Evolutionary conservation across 2,329 filamentous ascomycete species (phyloP).

Genomic region (Ramularia endophylla): DNA sequence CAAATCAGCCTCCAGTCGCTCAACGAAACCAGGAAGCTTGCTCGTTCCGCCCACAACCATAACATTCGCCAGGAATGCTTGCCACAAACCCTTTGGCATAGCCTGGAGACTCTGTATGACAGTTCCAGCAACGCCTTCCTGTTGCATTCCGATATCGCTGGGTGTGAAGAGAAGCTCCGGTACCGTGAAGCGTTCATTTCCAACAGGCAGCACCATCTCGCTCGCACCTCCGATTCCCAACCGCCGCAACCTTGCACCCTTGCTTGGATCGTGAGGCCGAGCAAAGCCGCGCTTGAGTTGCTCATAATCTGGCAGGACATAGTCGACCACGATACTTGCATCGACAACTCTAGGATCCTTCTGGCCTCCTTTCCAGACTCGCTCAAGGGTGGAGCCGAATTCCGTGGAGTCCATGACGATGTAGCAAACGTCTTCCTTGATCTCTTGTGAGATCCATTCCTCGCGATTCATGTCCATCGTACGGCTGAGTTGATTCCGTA

Average conservation of each 20-base stretch:
- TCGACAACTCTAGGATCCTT: constrained; percentile 48
- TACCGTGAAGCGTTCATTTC: constrained; percentile 86
- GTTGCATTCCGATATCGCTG: constrained; percentile 74
- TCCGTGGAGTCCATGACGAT: constrained; percentile 38
- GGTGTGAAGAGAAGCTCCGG: constrained; percentile 89
- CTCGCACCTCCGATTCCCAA: constrained; percentile 42
- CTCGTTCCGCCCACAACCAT: constrained; percentile 84
- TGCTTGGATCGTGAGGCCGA: constrained; percentile 67
- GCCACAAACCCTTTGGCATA: constrained; percentile 77
- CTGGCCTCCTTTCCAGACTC: constrained; percentile 71
- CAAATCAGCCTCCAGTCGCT: constrained; percentile 52
- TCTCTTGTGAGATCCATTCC: constrained; percentile 86
- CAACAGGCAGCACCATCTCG: constrained; percentile 79
- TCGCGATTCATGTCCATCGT: constrained; percentile 97
- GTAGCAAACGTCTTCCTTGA: constrained; percentile 87
- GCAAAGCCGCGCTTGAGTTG: constrained; percentile 60
- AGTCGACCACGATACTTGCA: constrained; percentile 69
- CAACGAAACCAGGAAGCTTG: constrained; percentile 71
- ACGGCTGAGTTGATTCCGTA: constrained; percentile 83
- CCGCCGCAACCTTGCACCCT: constrained; percentile 49
- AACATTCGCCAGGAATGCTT: constrained; percentile 77
- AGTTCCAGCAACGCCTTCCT: constrained; percentile 76
- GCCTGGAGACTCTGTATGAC: constrained; percentile 70
- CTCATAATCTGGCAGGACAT: constrained; percentile 79
- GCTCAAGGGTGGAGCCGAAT: constrained; percentile 72